Evolutionary conservation across 78 protist species (phyloP).

Genomic region (slime mould (Dictyostelium discoideum)): dicty_2.7 NC_007088.5:74501-75000

Average conservation of each 20-base stretch:
- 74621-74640: conserved; percentile 43
- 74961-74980: conserved; percentile 47
- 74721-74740: conserved; percentile 60
- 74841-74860: neutral
- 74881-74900: no score
- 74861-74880: neutral
- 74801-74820: conserved; percentile 77
- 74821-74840: conserved; percentile 63
- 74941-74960: conserved; percentile 39
- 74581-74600: neutral
- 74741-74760: conserved; percentile 85
- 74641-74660: neutral
- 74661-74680: conserved; percentile 4
- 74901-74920: conserved; percentile 22
- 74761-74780: conserved; percentile 34
- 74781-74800: conserved; percentile 76
- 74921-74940: conserved; percentile 39
- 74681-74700: conserved; percentile 29
- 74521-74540: conserved; percentile 32
- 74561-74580: conserved; percentile 66
- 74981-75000: conserved; percentile 45
- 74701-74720: conserved; percentile 33
- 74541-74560: conserved; percentile 64
- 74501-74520: conserved; percentile 36
- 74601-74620: conserved; percentile 8